These are phyloP conservation scores for Deinandra increscens DNA, from an alignment of 129 eudicot species.

Conservation along the genomic window DNA sequence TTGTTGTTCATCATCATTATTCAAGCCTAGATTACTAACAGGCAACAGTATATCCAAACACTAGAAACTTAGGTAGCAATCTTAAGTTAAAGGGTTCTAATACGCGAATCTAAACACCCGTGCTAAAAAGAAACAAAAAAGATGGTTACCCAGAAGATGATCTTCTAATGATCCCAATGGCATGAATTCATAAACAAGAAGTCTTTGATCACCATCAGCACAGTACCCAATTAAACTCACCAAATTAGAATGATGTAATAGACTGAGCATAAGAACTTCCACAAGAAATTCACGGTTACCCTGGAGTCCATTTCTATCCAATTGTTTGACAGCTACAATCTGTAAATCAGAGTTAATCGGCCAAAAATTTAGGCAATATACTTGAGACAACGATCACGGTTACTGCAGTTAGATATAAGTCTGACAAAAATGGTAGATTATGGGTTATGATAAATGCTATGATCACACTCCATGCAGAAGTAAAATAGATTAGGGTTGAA, in stretches of 20 bases:
- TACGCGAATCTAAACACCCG: not conserved
- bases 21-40: too few relatives aligned
- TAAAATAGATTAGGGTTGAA: not conserved
- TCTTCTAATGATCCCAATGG: constrained; percentile 90
- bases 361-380: constrained; percentile 5
- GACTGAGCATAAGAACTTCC: constrained; percentile 97
- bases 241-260: constrained; percentile 77
- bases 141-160: constrained; percentile 75
- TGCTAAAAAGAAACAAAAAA: not conserved
- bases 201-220: constrained; percentile 97
- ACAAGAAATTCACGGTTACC: constrained; percentile 95
- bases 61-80: too few relatives aligned
- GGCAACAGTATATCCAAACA: too few relatives aligned
- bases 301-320: constrained; percentile 94
- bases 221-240: constrained; percentile 86
- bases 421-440: not conserved
- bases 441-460: not conserved
- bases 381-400: not conserved
- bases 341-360: constrained; percentile 31
- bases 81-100: not conserved
- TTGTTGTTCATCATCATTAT: too few relatives aligned
- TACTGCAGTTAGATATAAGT: not conserved
- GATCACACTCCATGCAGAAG: not conserved
- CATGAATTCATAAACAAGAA: constrained; percentile 93
- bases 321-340: constrained; percentile 88